Evolutionary conservation across 2,329 filamentous ascomycete genomes (phyloP), one percentile per base, ranked within the genome.

Genomic region (Scytalidium lignicola): DNA sequence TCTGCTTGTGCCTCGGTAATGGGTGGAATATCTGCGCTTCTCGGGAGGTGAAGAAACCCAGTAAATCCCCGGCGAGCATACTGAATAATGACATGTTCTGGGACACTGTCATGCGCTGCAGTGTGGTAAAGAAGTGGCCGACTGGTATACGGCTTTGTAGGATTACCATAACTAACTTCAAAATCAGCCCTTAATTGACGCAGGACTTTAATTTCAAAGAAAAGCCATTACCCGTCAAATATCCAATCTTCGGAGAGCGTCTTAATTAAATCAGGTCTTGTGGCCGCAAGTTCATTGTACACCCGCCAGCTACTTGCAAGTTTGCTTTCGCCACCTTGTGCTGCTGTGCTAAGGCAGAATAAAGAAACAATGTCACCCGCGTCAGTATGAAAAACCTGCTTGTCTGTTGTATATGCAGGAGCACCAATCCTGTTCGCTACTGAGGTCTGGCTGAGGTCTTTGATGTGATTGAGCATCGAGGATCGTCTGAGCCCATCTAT

Each of bases 61-160:
- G 79, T 80, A 54, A 84, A 83, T 21, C 67, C 69, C 1, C 81
- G 72, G 2, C 82, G 74, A 0, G 76, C 78, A 54, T 84, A 85
- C 53, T 85, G 80, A 23, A 85, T 72, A 6, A 80, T 64, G 1
- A 85, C 62, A 1, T 79, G 71, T 57, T 84, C 75, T 0, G 79
- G 76, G 0, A 62, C 59, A 1, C 61, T 63, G 0, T 55, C 64
- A 0, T 69, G 75, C 9, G 71, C 70, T 0, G 76, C 72, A 43
- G 80, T 75, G 58, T 80, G 73, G 62, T 80, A 77, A 3, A 85
- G 62, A 3, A 84, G 66, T 1, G 82, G 79, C 0, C 78, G 70
- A 12, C 67, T 61, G 41, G 60, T 69, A 58, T 73, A 81, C 13
- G 71, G 69, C 23, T 69, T 69, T 6, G 66, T 62, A 2, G 66